Conservation (phyloP, 306 rosid species). For the Inga laurina region DNA sequence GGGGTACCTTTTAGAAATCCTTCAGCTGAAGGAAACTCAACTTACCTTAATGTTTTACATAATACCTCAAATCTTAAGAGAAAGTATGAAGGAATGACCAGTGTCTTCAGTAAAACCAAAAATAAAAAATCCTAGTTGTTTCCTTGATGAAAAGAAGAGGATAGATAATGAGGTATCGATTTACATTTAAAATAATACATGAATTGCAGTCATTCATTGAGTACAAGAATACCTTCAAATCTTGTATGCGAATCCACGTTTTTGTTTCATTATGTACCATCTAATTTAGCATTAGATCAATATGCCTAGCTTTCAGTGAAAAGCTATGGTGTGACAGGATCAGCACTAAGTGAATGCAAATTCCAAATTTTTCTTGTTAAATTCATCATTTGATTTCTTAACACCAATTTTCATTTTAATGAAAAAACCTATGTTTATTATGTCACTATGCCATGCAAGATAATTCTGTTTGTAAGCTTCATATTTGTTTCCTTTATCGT, state of each 20-base stretch:
- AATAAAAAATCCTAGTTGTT: background rate
- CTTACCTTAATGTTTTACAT: constrained; percentile 17
- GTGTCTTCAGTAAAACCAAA: constrained; percentile 14
- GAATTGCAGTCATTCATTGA: background rate
- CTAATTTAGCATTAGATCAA: background rate
- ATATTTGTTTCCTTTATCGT: constrained; percentile 4
- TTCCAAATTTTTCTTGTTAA: background rate
- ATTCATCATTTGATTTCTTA: background rate
- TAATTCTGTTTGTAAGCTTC: background rate
- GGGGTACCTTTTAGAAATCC: constrained; percentile 17
- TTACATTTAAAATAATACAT: constrained; percentile 2
- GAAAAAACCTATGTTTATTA: background rate
- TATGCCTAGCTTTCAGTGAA: constrained; percentile 24
- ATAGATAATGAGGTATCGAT: constrained; percentile 10
- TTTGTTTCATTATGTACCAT: background rate
- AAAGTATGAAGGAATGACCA: background rate
- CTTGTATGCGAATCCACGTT: background rate
- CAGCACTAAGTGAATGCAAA: background rate
- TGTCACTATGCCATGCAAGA: constrained; percentile 13
- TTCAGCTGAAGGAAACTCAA: background rate
- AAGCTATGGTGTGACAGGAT: background rate
- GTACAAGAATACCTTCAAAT: background rate
- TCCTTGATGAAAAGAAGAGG: constrained; percentile 3
- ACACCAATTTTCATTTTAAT: background rate
- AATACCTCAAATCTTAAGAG: constrained; percentile 6